A percentile compares a stretch with the other conserved stretches of the same genome.
phyloP scores from a whole-genome alignment of 176 grass and related monocot genomes.

The Elymus sibiricus region DNA sequence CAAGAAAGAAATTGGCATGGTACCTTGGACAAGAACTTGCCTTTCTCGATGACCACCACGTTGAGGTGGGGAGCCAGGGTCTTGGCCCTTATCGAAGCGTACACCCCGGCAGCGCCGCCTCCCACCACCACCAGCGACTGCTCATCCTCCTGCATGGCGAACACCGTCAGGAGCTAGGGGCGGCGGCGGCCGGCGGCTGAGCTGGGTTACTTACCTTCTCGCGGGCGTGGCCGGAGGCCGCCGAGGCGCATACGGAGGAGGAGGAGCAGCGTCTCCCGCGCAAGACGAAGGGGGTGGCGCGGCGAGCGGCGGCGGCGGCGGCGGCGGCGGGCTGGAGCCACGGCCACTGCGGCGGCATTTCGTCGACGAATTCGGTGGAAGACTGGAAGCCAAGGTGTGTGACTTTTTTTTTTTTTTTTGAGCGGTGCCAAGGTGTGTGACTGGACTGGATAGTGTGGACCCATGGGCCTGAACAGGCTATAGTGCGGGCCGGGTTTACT shows the following conservation, averaged over 20 bases:
- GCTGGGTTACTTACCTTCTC: slow-evolving; percentile 27
- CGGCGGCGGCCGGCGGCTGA: background rate
- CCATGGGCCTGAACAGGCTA: background rate
- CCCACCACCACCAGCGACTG: slow-evolving; percentile 72
- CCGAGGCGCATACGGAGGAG: slow-evolving; percentile 1
- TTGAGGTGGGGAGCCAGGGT: slow-evolving; percentile 57
- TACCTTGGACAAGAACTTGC: slow-evolving; percentile 83
- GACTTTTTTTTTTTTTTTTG: no score
- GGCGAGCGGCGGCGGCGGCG: slow-evolving; percentile 37
- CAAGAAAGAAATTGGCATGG: background rate
- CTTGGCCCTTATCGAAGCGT: slow-evolving; percentile 90
- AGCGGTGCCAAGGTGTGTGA: no score
- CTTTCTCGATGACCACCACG: slow-evolving; percentile 82
- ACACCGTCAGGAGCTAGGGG: background rate
- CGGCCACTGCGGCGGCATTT: slow-evolving; percentile 56
- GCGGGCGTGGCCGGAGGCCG: background rate
- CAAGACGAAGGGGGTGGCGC: slow-evolving; percentile 1
- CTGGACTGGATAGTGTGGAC: background rate
- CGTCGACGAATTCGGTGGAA: slow-evolving; percentile 27
- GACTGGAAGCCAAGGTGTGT: background rate
- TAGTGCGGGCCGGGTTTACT: background rate
- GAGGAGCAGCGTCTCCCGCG: slow-evolving; percentile 26
- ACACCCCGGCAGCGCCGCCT: slow-evolving; percentile 80
- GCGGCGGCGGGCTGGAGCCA: slow-evolving; percentile 20
- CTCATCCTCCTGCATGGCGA: background rate